phyloP scores from a whole-genome alignment of 176 grass and related monocot species.

The Hordeum marinum region DNA sequence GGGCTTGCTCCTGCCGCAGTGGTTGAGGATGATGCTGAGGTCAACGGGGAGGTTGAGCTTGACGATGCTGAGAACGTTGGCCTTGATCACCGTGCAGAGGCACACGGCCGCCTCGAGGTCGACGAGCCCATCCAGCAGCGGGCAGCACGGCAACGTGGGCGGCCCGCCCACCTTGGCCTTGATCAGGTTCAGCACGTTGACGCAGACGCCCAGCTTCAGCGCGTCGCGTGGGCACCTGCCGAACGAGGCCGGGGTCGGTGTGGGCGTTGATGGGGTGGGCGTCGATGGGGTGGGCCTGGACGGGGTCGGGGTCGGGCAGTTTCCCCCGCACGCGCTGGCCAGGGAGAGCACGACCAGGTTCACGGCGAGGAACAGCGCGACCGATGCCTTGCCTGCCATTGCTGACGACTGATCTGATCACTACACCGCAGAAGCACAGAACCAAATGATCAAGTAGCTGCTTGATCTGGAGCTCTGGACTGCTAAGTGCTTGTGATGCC shows the following conservation, averaged over 20 bases:
- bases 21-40: slow-evolving; percentile 61
- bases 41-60: slow-evolving; percentile 42
- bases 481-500: neutral
- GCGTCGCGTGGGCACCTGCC: slow-evolving; percentile 45
- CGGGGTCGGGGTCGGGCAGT: neutral
- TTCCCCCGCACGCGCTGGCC: neutral
- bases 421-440: neutral
- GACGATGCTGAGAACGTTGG: slow-evolving; percentile 32
- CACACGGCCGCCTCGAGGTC: slow-evolving; percentile 78
- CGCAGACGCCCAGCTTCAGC: slow-evolving; percentile 47
- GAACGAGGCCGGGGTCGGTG: neutral
- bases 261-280: neutral
- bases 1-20: slow-evolving; percentile 37
- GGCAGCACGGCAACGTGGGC: slow-evolving; percentile 55
- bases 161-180: slow-evolving; percentile 36
- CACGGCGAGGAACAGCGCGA: slow-evolving; percentile 32
- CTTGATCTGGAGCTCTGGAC: neutral
- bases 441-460: neutral
- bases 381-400: slow-evolving; percentile 34
- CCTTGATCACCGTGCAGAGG: slow-evolving; percentile 81
- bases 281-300: neutral
- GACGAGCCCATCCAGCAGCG: slow-evolving; percentile 72
- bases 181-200: slow-evolving; percentile 27
- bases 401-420: neutral
- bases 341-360: slow-evolving; percentile 27